Evolutionary conservation across 192 early-diverging fungal genomes (phyloP).

Genomic region (Entomortierella parvispora): DNA sequence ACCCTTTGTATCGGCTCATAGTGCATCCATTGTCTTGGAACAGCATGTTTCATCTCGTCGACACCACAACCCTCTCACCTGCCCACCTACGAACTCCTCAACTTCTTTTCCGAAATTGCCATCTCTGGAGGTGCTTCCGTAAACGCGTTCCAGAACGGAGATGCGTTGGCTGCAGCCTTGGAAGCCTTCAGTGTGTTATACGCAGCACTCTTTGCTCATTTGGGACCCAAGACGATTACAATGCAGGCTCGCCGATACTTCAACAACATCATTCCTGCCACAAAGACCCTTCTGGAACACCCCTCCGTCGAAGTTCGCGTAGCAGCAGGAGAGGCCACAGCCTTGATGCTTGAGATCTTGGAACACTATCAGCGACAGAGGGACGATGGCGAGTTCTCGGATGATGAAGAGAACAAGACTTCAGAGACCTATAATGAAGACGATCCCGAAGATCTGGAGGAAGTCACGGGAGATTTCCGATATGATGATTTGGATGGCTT

Average conservation of each 20-base stretch:
- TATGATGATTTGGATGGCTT: conserved; percentile 71
- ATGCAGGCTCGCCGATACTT: conserved; percentile 50
- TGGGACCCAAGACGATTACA: conserved; percentile 39
- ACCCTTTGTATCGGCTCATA: not conserved
- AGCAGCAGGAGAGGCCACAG: conserved; percentile 79
- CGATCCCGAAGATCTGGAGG: conserved; percentile 54
- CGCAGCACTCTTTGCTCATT: conserved; percentile 33
- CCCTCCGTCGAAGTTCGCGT: conserved; percentile 70
- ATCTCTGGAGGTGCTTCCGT: conserved; percentile 34
- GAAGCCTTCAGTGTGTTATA: conserved; percentile 51
- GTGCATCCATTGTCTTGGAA: conserved; percentile 48
- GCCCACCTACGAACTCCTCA: conserved; percentile 47
- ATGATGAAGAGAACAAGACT: conserved; percentile 24
- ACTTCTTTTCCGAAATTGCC: conserved; percentile 51
- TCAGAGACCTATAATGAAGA: conserved; percentile 49
- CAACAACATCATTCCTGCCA: conserved; percentile 58
- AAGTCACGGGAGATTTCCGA: conserved; percentile 34
- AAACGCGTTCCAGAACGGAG: conserved; percentile 43
- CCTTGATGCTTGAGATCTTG: conserved; percentile 72
- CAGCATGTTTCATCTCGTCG: conserved; percentile 52
- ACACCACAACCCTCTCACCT: conserved; percentile 46
- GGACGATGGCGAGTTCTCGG: conserved; percentile 32
- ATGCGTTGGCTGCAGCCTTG: conserved; percentile 36
- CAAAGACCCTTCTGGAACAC: conserved; percentile 65
- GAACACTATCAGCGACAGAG: conserved; percentile 35